Conservation (phyloP, 352 stramenopile genomes). For the Phytopythium kandeliae region DNA sequence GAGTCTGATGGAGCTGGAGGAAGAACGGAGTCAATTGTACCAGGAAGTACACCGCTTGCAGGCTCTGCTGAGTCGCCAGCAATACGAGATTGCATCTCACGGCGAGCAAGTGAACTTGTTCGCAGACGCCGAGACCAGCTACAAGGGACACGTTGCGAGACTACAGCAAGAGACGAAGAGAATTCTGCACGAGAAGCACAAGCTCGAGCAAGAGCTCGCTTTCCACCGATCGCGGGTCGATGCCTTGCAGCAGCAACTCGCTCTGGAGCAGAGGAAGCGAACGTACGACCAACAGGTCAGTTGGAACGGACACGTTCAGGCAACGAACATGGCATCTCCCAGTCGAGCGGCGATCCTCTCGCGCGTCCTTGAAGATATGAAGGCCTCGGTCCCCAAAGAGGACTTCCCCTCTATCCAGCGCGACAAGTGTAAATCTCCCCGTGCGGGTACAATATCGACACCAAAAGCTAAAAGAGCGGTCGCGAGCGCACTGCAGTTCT, state of each 20-base stretch:
- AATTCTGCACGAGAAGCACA: constrained; percentile 29
- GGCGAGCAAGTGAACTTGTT: constrained; percentile 22
- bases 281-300: constrained; percentile 40
- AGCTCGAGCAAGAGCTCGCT: constrained; percentile 38
- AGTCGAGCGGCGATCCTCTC: constrained; percentile 18
- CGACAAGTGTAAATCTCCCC: constrained; percentile 21
- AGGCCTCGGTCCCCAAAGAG: constrained; percentile 22
- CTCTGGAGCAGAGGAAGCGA: constrained; percentile 43
- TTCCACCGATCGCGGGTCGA: constrained; percentile 29
- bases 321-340: constrained; percentile 7
- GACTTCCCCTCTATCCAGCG: constrained; percentile 19
- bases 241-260: constrained; percentile 38
- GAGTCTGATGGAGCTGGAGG: constrained; percentile 52
- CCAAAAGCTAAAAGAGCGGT: neutral
- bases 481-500: neutral
- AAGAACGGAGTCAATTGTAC: constrained; percentile 44
- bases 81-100: constrained; percentile 21
- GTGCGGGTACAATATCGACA: neutral
- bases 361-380: constrained; percentile 36
- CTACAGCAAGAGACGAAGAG: constrained; percentile 36
- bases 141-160: constrained; percentile 26
- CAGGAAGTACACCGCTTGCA: constrained; percentile 33
- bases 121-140: constrained; percentile 20
- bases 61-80: constrained; percentile 19
- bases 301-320: constrained; percentile 13